Evolutionary conservation across 1,284 basidiomycete species (phyloP).

Genomic region (Cryptococcus neoformans): DNA sequence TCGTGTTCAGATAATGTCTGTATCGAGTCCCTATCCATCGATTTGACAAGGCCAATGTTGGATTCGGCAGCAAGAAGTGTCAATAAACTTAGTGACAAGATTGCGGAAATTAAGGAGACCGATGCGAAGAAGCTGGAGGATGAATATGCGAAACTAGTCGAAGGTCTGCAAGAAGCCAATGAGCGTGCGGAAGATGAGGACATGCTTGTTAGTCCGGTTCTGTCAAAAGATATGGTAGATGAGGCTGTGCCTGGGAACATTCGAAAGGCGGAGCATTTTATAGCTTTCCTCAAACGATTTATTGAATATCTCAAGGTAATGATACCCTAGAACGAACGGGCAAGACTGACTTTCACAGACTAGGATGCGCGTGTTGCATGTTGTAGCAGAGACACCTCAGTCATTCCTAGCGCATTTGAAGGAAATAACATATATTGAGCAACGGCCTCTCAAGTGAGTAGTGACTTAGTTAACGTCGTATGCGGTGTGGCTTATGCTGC

Average conservation of each 20-base stretch:
- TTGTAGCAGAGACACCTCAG: slow-evolving; percentile 98
- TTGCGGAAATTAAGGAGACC: slow-evolving; percentile 92
- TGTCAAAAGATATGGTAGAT: slow-evolving; percentile 90
- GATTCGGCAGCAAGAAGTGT: slow-evolving; percentile 93
- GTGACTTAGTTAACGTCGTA: not conserved
- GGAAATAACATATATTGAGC: slow-evolving; percentile 98
- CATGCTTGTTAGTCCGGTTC: slow-evolving; percentile 91
- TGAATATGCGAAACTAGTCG: slow-evolving; percentile 95
- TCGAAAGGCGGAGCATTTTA: slow-evolving; percentile 97
- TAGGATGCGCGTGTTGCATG: slow-evolving; percentile 96
- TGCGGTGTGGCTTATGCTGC: not conserved
- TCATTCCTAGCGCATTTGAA: slow-evolving; percentile 98
- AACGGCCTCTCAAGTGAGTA: slow-evolving; percentile 80
- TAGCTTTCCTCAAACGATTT: slow-evolving; percentile 96
- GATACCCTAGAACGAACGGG: not conserved
- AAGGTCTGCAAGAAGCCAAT: slow-evolving; percentile 80
- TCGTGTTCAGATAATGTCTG: slow-evolving; percentile 79
- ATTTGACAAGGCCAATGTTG: slow-evolving; percentile 97
- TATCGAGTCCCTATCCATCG: slow-evolving; percentile 97
- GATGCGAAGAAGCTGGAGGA: slow-evolving; percentile 94
- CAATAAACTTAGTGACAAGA: slow-evolving; percentile 80
- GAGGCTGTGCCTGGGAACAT: slow-evolving; percentile 99
- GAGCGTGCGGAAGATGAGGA: slow-evolving; percentile 65
- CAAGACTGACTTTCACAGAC: slow-evolving; percentile 59
- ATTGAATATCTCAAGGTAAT: slow-evolving; percentile 95